phyloP scores from a whole-genome alignment of 129 eudicot genomes.

The Lonicera japonica region DNA sequence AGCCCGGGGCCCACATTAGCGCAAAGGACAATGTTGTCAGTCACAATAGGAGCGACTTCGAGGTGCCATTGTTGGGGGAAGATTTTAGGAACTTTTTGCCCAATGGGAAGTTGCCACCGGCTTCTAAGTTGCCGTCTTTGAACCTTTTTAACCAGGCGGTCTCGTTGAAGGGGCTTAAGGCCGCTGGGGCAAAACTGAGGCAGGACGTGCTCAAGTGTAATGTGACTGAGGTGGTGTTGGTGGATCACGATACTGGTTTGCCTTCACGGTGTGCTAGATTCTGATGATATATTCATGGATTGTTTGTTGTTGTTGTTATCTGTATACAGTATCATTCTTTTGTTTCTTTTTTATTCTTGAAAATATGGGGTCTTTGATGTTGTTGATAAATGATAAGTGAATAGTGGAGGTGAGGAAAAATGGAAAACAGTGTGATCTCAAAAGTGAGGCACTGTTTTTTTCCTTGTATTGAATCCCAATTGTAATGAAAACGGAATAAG shows the following conservation, averaged over 20 bases:
- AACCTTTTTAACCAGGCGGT: conserved; percentile 80
- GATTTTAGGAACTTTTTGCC: conserved; percentile 72
- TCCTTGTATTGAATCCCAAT: not conserved
- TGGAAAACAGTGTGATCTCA: not conserved
- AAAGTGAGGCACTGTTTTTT: conserved; percentile 4
- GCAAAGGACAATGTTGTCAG: conserved; percentile 77
- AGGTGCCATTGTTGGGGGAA: conserved; percentile 80
- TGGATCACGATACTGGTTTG: conserved; percentile 72
- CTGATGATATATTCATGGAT: conserved; percentile 19
- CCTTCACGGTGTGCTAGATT: conserved; percentile 72
- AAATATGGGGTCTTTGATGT: not conserved
- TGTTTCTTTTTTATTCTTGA: not conserved
- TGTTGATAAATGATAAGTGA: conserved; percentile 1
- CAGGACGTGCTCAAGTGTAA: conserved; percentile 83
- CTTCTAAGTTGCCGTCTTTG: conserved; percentile 76
- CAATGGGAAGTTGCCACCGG: conserved; percentile 81
- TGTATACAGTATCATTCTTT: not conserved
- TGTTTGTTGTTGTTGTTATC: no score
- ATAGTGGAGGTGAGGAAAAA: not conserved
- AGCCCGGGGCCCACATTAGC: conserved; percentile 89
- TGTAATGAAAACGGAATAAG: not conserved
- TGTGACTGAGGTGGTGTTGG: conserved; percentile 50
- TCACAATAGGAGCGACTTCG: conserved; percentile 83
- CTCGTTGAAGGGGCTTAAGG: conserved; percentile 81
- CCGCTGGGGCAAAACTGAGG: conserved; percentile 84